Evolutionary conservation across 441 rosid species (phyloP), one percentile per base, ranked within the genome.

Genomic region (Gossypium laxum): DNA sequence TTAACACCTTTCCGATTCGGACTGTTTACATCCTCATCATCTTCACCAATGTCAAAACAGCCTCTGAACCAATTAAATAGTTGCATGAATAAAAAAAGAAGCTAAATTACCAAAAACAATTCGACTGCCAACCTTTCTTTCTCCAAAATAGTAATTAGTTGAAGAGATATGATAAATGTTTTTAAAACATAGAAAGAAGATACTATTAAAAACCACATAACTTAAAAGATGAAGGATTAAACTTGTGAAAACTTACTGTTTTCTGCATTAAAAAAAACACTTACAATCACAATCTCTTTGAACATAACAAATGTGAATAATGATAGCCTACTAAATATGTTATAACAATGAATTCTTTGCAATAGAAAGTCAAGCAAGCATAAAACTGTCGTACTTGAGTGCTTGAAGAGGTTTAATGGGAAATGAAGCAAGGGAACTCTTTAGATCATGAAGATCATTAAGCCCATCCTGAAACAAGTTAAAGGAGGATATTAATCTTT

Each of bases 391-490:
- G 34, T 86, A 94, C 98, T 88, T 89, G 48, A 92, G 94, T 48
- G 97, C 97, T 83, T 86, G 90, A 76, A 94, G 89, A 76, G 97
- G 98, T 71, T 88, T 92, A 62, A 81, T 77, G 2, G 98, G 93
- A 86, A 94, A 92, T n/a, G 93, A 83, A 71, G 89, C 81, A 68
- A 92, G 83, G 52, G 96, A 86, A 77, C 84, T 78, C 82, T 87
- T 89, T 84, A 90, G 83, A 83, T 91, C 97, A 79, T 75, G 80
- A 65, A 91, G 73, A 72, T 91, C 85, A 41, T 71, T 81, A 70
- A 84, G 75, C 55, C 81, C 89, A 47, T 90, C 98, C 98, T 92
- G 91, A 71, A 83, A 79, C 43, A 76, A 69, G 76, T 61, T 70
- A 64, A 56, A 57, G 56, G 48, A 69, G 10, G 63, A 71, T 45